Percentiles rank a stretch among this genome's conserved stretches.
Evolutionary conservation across 1,139 yeast genomes (phyloP).

Genomic region (Taiozyma sp.): DNA sequence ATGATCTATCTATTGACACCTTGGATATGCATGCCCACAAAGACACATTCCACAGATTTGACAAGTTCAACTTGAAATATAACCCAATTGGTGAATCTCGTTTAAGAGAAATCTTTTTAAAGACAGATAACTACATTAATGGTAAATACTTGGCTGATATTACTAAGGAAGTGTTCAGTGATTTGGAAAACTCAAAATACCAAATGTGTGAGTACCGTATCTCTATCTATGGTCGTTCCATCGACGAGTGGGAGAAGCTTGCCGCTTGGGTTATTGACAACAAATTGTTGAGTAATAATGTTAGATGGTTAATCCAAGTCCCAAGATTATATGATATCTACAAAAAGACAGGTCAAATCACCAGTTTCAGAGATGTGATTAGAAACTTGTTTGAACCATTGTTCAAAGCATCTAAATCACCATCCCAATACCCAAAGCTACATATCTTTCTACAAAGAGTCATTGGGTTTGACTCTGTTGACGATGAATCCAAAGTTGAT

Average conservation of each 20-base stretch:
- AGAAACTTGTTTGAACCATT: conserved; percentile 82
- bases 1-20: conserved; percentile 92
- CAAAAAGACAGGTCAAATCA: conserved; percentile 67
- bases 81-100: conserved; percentile 98
- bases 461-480: conserved; percentile 96
- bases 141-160: conserved; percentile 91
- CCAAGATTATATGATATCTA: conserved; percentile 92
- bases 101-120: conserved; percentile 88
- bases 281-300: conserved; percentile 86
- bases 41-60: conserved; percentile 96
- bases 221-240: conserved; percentile 85
- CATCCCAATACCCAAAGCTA: conserved; percentile 81
- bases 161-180: conserved; percentile 88
- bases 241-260: conserved; percentile 91
- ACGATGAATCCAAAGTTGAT: conserved; percentile 93
- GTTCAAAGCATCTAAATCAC: conserved; percentile 84
- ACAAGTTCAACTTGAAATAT: conserved; percentile 93
- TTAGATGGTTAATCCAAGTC: conserved; percentile 93
- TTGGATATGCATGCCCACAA: conserved; percentile 99
- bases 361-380: conserved; percentile 69
- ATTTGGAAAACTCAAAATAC: conserved; percentile 89
- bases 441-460: conserved; percentile 87
- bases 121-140: conserved; percentile 87
- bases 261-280: conserved; percentile 96
- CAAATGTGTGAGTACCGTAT: conserved; percentile 97